Evolutionary conservation across 2,329 filamentous ascomycete genomes (phyloP).

Genomic region (Metarhizium robertsii): DNA sequence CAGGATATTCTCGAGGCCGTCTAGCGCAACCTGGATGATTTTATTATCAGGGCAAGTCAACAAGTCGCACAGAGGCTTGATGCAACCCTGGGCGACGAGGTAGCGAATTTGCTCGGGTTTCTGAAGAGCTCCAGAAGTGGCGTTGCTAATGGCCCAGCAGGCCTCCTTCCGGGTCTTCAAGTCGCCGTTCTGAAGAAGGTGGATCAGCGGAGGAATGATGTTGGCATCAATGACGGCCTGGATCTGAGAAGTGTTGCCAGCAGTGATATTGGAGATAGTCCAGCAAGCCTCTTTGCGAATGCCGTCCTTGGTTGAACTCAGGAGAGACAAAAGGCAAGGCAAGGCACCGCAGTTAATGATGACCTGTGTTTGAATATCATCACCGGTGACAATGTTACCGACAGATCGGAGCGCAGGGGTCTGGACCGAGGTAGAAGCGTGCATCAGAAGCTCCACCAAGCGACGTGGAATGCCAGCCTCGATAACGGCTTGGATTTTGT

Average conservation of each 20-base stretch:
- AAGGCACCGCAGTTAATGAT: conserved; percentile 98
- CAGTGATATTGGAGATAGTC: conserved; percentile 99
- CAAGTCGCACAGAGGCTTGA: conserved; percentile 93
- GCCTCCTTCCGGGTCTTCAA: conserved; percentile 99
- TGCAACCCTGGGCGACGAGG: conserved; percentile 86
- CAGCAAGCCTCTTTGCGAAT: conserved; percentile 99
- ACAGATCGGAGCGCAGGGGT: conserved; percentile 94
- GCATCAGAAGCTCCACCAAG: conserved; percentile 94
- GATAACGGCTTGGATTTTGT: conserved; percentile 98
- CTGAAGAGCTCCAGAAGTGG: conserved; percentile 92
- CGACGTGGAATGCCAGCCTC: conserved; percentile 95
- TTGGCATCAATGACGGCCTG: conserved; percentile 94
- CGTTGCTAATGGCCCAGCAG: conserved; percentile 99
- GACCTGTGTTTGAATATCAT: conserved; percentile 97
- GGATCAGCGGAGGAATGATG: conserved; percentile 92
- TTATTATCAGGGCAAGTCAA: conserved; percentile 97
- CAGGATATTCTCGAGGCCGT: conserved; percentile 97
- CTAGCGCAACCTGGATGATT: conserved; percentile 97
- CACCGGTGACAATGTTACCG: conserved; percentile 96
- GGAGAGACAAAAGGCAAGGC: conserved; percentile 80
- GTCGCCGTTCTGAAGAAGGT: conserved; percentile 91
- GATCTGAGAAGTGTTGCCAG: conserved; percentile 95
- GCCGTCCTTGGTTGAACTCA: conserved; percentile 96
- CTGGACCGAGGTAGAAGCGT: conserved; percentile 95
- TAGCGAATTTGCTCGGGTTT: conserved; percentile 99